phyloP scores from a whole-genome alignment of 805 yeast species.

The Ogataea corticis region DNA sequence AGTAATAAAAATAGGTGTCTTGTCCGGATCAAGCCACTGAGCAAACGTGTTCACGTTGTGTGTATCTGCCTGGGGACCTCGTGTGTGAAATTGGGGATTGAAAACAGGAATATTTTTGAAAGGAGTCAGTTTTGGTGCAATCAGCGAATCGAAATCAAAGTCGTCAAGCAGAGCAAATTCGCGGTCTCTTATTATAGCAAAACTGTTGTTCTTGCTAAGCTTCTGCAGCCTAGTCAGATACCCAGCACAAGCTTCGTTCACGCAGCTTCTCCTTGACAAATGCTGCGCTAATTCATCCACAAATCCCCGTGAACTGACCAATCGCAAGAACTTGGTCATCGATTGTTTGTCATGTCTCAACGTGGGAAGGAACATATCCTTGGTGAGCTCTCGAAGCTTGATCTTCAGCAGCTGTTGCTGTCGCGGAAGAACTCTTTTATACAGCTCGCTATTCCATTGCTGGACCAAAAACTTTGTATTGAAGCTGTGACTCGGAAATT shows the following conservation, averaged over 20 bases:
- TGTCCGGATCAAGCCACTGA: neutral
- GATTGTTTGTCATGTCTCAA: slow-evolving; percentile 6
- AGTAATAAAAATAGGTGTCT: slow-evolving; percentile 23
- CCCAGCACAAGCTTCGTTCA: slow-evolving; percentile 3
- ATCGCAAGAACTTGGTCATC: neutral
- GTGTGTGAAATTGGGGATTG: neutral
- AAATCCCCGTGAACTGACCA: slow-evolving; percentile 2
- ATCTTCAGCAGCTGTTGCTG: slow-evolving; percentile 4
- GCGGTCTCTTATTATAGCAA: slow-evolving; percentile 25
- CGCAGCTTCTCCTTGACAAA: neutral
- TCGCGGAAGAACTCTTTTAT: slow-evolving; percentile 4
- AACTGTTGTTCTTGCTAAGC: slow-evolving; percentile 20
- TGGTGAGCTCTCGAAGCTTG: slow-evolving; percentile 22
- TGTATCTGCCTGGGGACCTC: neutral
- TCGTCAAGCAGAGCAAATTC: slow-evolving; percentile 20
- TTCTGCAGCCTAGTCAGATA: slow-evolving; percentile 16
- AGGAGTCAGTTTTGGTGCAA: neutral
- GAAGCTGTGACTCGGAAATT: slow-evolving; percentile 12
- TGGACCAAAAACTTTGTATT: slow-evolving; percentile 1
- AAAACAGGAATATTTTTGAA: neutral
- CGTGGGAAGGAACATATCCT: slow-evolving; percentile 22
- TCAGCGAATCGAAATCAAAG: neutral
- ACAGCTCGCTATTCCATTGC: slow-evolving; percentile 23
- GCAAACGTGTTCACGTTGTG: neutral
- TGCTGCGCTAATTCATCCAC: neutral